Percentiles rank a stretch among this genome's conserved stretches.
Conservation (phyloP, 129 eudicot species). For the Escallonia rubra region DNA sequence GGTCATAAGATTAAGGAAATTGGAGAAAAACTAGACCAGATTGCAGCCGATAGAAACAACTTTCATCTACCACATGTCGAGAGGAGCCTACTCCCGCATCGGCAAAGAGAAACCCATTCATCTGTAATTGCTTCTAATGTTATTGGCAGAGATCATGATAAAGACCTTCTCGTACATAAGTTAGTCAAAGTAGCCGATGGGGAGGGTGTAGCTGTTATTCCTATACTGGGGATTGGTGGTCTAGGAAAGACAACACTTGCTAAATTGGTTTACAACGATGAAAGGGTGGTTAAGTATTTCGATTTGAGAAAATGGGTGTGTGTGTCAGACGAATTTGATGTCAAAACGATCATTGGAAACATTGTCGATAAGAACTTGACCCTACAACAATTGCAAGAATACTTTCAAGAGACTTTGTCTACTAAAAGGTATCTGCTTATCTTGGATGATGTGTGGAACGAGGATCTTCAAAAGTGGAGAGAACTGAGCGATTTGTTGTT, state of each 20-base stretch:
- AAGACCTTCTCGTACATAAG: not conserved
- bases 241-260: slow-evolving; percentile 23
- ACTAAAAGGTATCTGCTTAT: slow-evolving; percentile 11
- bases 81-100: too few relatives aligned
- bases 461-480: not conserved
- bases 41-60: not conserved
- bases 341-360: not conserved
- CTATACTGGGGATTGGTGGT: slow-evolving; percentile 16
- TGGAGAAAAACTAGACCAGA: too few relatives aligned
- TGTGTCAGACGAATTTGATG: slow-evolving; percentile 8
- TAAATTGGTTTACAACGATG: slow-evolving; percentile 10
- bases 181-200: not conserved
- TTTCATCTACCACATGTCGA: not conserved
- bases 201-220: not conserved
- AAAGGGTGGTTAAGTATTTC: not conserved
- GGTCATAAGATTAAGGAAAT: too few relatives aligned
- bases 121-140: not conserved
- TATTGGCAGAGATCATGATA: slow-evolving; percentile 10
- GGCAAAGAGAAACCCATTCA: not conserved
- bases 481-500: not conserved
- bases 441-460: slow-evolving; percentile 27
- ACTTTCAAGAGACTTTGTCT: not conserved
- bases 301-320: slow-evolving; percentile 12
- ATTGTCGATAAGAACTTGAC: not conserved
- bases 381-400: not conserved